Evolutionary conservation across 2,329 filamentous ascomycete genomes (phyloP), one percentile per base, ranked within the genome.

Genomic region (Penicillium sp.): DNA sequence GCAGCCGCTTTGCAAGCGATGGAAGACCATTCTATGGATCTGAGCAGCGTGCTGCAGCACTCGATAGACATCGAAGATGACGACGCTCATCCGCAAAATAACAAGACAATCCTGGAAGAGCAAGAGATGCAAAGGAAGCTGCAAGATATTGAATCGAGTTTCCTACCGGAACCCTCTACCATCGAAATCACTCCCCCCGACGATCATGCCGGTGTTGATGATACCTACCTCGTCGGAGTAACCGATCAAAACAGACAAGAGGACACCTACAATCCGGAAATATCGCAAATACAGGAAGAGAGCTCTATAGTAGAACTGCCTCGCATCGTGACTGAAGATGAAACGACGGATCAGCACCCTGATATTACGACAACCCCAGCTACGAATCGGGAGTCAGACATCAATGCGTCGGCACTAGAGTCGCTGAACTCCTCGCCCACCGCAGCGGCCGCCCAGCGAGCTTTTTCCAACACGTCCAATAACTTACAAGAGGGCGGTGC

Each of bases 101-200:
- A 75, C 50, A 71, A 74, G 55, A 77, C 73, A 0, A 64, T 74
- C 26, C 65, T 84, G 35, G 77, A 83, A 62, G 83, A 86, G 67
- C 74, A 73, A 52, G 82, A 84, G 63, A 84, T 86, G 80, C 78
- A 79, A 61, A 75, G 78, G 57, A 81, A 81, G 61, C 67, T 86
- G 60, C 79, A 83, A 75, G 83, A 86, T 62, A 77, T 85, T 55
- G 83, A 86, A 66, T 86, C 83, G 3, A 86, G 83, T 64, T 86
- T 86, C 62, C 60, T 86, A 46, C 83, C 83, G 0, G 82, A 85
- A 47, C 73, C 76, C 1, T 79, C 79, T 2, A 71, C 73, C 2
- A 68, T 79, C 21, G 71, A 72, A 18, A 65, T 75, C 33, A 65
- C 66, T 42, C 56, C 64, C 55, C 57, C 59, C 35, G 63, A 68